Base-by-base conservation (phyloP, 805 yeast species). In the Wickerhamiella alocasiicola region DNA sequence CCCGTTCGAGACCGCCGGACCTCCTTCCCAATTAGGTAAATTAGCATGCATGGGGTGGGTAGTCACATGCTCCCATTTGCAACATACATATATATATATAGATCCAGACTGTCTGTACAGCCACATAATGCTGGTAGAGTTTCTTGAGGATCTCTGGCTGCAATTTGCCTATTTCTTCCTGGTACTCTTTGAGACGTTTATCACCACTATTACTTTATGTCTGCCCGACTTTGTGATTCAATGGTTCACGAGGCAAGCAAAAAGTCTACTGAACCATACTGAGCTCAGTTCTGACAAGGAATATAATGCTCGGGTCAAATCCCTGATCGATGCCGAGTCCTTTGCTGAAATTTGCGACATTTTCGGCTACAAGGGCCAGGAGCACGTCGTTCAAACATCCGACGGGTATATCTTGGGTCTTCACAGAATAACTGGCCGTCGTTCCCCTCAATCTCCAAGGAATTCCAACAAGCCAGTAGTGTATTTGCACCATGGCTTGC, bases 401-500 rank as follows among this genome's bases (percentile, higher is more conserved):
- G 96, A 87, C 55, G 79, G 78, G 25, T 87, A 82, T 54, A 54
- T 82, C 16, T 63, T 87, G 20, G 80, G 85, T 0, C 49, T 84
- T 2, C 95, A 87, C 53, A 64, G 94, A 35, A 66, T 83, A 5
- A 57, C 49, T 11, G 61, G 57, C 9, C 49, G 26, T 2, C 11
- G 3, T 4, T 36, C 23, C 13, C n/a, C 13, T 33, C 31, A 6
- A 4, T 9, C 18, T n/a, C 27, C 26, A 2, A 30, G 11, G n/a
- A 25, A 4, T 13, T 45, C 13, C 34, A 39, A 32, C 45, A 53
- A 31, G 36, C 65, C 65, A 0, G 78, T 79, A 1, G 81, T 81
- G 0, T 88, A 81, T 55, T 68, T 88, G 41, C 97, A 88, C 56
- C 97, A 88, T 55, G 97, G 97, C 0, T 64, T 88, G 38, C 65